These are phyloP conservation scores for Apiotrichum mycotoxinovorans DNA, from an alignment of 1,284 basidiomycete species.

Conservation along the genomic window DNA sequence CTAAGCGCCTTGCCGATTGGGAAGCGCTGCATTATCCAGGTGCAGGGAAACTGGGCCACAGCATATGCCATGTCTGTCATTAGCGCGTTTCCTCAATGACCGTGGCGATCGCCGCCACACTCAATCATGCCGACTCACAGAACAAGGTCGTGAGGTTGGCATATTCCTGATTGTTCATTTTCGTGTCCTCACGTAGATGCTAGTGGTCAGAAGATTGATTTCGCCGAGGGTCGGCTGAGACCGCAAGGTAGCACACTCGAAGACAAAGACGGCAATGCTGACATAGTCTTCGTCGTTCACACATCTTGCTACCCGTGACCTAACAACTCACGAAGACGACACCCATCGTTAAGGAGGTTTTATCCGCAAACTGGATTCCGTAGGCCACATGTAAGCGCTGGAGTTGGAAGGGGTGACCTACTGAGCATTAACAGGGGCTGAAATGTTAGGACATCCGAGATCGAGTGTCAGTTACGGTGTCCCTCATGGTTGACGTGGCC, in stretches of 20 bases:
- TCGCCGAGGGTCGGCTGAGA: no score
- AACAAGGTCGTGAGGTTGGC: constrained; percentile 17
- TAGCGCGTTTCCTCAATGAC: no score
- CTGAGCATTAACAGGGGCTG: constrained; percentile 12
- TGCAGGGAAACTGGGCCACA: constrained; percentile 20
- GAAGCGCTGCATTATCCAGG: constrained; percentile 18
- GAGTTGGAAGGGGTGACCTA: background rate
- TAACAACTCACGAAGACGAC: constrained; percentile 1
- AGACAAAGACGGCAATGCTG: no score
- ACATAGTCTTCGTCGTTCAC: no score
- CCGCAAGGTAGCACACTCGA: background rate
- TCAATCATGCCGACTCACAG: constrained; percentile 11
- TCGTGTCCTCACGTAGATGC: constrained; percentile 1
- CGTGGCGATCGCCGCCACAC: no score
- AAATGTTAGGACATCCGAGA: background rate
- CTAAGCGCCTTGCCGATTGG: constrained; percentile 19
- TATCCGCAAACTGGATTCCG: constrained; percentile 4
- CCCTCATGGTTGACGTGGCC: no score
- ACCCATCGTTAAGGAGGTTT: background rate
- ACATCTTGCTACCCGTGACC: background rate
- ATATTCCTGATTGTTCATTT: constrained; percentile 8
- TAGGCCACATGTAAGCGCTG: constrained; percentile 1
- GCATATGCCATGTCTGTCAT: constrained; percentile 20
- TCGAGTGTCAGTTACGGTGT: no score
- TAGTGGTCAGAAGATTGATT: background rate